Evolutionary conservation across 2,329 filamentous ascomycete species (phyloP), one percentile per base, ranked within the genome.

Genomic region (Paecilomyces fulvus): DNA sequence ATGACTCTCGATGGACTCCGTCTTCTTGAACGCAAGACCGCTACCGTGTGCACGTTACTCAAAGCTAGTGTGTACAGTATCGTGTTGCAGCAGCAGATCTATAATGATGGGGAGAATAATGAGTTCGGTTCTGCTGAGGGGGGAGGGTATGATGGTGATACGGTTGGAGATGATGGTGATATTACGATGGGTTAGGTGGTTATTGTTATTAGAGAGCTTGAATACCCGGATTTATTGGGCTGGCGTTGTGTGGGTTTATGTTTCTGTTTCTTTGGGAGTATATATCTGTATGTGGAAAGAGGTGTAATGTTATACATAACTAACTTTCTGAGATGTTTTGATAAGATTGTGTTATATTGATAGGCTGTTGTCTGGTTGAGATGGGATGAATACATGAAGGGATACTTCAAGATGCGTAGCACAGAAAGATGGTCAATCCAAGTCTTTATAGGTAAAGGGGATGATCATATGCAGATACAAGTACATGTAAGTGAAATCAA

Each of bases 21-120:
- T 55, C 86, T 92, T 49, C 79, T 99, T 55, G 94, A 99, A 79
- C 82, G 94, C 65, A 96, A 97, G 79, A 96, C 92, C 49, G 91
- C 90, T 63, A 79, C 96, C 55, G 92, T 96, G 21, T 97, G 95
- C 74, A 99, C 94, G 60, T 75, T 97, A 70, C 81, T 99, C 70
- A 99, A 99, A 79, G 92, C 94, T 17, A 97, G 92, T 73, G 94
- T 99, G 61, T 99, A 99, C 77, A 95, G 89, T 70, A 99, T 99
- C 77, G 92, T 99, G 59, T 74, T 99, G 77, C 92, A 99, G 81
- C 92, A 97, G 81, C 90, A 97, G 81, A 90, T 95, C 66, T 86
- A 87, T 60, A 89, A 86, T 74, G 88, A 73, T 64, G 69, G 60
- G 57, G 62, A 59, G 50, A 51, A 64, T 49, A 57, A 57, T 2